These are phyloP conservation scores for Phaeosphaeria sp. DNA, from an alignment of 2,329 filamentous ascomycete species.

Conservation along the genomic window DNA sequence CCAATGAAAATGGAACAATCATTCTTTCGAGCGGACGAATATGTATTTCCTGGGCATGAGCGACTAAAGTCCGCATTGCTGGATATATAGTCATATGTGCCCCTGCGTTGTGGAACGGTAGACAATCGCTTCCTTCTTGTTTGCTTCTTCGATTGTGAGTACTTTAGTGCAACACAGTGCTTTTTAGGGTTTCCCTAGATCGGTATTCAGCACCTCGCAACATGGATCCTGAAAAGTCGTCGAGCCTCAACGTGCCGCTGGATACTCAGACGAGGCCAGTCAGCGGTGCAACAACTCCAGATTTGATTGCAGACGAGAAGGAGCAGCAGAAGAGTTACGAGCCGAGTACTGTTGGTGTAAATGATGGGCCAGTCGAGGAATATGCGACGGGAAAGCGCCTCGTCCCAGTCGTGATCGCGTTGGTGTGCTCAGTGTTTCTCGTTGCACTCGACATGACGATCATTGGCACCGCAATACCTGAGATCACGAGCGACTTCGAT, in stretches of 20 bases:
- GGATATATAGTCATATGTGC: not conserved
- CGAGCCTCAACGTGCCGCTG: constrained; percentile 1
- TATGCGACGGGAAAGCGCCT: not conserved
- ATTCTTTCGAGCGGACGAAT: not conserved
- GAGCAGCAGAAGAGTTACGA: not conserved
- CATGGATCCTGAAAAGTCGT: not conserved
- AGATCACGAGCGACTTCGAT: constrained; percentile 36
- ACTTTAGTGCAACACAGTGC: not conserved
- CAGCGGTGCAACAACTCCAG: not conserved
- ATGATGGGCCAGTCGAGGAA: not conserved
- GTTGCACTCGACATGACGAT: constrained; percentile 24
- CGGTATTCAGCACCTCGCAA: not conserved
- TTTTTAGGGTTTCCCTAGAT: not conserved
- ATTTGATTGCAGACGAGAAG: constrained; percentile 3
- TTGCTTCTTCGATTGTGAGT: not conserved
- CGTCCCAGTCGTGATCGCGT: not conserved
- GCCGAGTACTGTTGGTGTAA: not conserved
- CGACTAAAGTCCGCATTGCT: not conserved
- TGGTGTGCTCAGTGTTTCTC: constrained; percentile 2
- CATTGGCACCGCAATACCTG: constrained; percentile 36
- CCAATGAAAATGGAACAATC: not conserved
- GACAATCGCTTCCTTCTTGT: not conserved
- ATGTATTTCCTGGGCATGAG: not conserved
- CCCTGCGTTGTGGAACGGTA: not conserved
- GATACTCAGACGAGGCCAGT: not conserved